Evolutionary conservation across 768 basidiomycete species (phyloP).

Genomic region (Boletellus ananiceps): DNA sequence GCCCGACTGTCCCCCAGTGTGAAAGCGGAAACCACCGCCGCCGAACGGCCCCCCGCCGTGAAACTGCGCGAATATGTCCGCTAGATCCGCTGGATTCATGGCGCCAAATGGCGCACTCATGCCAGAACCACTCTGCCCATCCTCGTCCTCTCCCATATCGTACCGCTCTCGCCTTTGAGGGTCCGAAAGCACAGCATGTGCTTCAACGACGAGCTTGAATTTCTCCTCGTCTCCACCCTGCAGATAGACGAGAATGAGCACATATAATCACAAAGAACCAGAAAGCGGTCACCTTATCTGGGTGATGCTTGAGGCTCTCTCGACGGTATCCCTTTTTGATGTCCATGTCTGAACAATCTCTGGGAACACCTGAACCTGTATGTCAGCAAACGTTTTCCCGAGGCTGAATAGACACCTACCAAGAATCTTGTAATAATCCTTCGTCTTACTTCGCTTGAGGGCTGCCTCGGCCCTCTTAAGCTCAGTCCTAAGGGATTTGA

Average conservation of each 20-base stretch:
- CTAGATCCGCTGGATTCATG: slow-evolving; percentile 46
- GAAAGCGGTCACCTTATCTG: slow-evolving; percentile 59
- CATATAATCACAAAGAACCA: background rate
- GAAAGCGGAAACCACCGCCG: slow-evolving; percentile 32
- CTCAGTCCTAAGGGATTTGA: slow-evolving; percentile 57
- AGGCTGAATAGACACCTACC: slow-evolving; percentile 21
- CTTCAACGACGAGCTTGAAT: slow-evolving; percentile 87
- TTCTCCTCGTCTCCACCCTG: slow-evolving; percentile 94
- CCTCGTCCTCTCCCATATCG: slow-evolving; percentile 80
- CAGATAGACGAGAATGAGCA: slow-evolving; percentile 8
- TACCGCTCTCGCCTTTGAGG: slow-evolving; percentile 67
- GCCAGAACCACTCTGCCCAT: slow-evolving; percentile 49
- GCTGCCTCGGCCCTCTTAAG: slow-evolving; percentile 78
- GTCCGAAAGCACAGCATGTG: slow-evolving; percentile 78
- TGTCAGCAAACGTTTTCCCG: background rate
- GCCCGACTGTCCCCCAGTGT: slow-evolving; percentile 7
- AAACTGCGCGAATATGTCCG: slow-evolving; percentile 64
- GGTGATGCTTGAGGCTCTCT: slow-evolving; percentile 81
- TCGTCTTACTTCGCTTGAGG: slow-evolving; percentile 83
- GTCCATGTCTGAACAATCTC: slow-evolving; percentile 62
- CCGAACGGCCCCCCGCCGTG: slow-evolving; percentile 37
- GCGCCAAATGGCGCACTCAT: slow-evolving; percentile 41
- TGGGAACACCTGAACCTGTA: slow-evolving; percentile 30
- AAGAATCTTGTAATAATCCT: slow-evolving; percentile 85
- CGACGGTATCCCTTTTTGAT: slow-evolving; percentile 91